These are phyloP conservation scores for Posidonia australis DNA, from an alignment of 106 monocot species.

Conservation along the genomic window DNA sequence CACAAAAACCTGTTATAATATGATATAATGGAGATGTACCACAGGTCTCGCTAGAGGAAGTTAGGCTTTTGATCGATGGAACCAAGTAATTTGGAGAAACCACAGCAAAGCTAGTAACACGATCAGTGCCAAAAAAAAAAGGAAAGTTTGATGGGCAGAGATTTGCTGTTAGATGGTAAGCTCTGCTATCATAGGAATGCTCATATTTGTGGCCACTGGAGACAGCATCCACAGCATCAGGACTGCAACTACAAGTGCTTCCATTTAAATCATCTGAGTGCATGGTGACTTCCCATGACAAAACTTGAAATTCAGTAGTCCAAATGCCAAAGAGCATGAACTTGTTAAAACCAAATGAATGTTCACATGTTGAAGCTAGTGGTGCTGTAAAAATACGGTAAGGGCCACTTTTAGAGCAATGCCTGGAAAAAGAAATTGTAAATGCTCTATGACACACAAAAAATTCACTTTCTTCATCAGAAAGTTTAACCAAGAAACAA, in stretches of 20 bases:
- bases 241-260: constrained; percentile 13
- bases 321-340: constrained; percentile 61
- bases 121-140: constrained; percentile 11
- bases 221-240: constrained; percentile 12
- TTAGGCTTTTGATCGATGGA: constrained; percentile 7
- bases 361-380: constrained; percentile 27
- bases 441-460: constrained; percentile 47
- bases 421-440: constrained; percentile 40
- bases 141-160: constrained; percentile 38
- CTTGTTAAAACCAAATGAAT: constrained; percentile 25
- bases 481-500: constrained; percentile 46
- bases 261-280: constrained; percentile 33
- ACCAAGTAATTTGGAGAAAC: constrained; percentile 21
- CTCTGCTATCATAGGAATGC: constrained; percentile 22
- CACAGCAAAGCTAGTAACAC: constrained; percentile 44
- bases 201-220: constrained; percentile 13
- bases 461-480: constrained; percentile 12
- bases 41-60: constrained; percentile 9
- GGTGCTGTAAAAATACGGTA: constrained; percentile 49
- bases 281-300: constrained; percentile 68
- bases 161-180: constrained; percentile 25
- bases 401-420: constrained; percentile 19
- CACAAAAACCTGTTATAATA: constrained; percentile 67
- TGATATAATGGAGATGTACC: constrained; percentile 27
- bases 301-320: constrained; percentile 45